Percentiles rank a stretch among this genome's conserved stretches.
phyloP scores from a whole-genome alignment of 805 yeast genomes.

The Pichia occidentalis region DNA sequence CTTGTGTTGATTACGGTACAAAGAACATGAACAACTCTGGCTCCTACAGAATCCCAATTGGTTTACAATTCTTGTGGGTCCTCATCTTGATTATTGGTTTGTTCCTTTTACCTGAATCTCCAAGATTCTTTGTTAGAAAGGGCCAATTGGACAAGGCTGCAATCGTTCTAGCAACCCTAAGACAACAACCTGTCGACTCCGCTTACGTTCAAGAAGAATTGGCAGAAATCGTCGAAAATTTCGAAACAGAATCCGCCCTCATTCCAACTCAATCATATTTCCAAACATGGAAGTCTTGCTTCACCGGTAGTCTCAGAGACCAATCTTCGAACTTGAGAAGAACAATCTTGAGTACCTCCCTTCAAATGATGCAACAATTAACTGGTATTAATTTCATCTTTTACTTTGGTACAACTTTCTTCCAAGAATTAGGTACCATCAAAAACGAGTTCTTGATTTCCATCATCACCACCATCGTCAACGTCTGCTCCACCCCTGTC shows the following conservation, averaged over 20 bases:
- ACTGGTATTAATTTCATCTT: conserved; percentile 73
- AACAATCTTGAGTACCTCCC: conserved; percentile 37
- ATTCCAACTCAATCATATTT: conserved; percentile 32
- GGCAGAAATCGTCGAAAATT: conserved; percentile 46
- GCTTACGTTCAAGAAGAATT: conserved; percentile 42
- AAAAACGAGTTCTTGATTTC: conserved; percentile 45
- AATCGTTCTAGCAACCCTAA: conserved; percentile 45
- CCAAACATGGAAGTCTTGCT: conserved; percentile 38
- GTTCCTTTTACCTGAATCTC: conserved; percentile 66
- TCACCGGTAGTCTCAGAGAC: conserved; percentile 34
- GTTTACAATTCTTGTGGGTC: conserved; percentile 68
- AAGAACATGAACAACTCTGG: conserved; percentile 45
- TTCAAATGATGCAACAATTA: conserved; percentile 60
- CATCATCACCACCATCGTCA: conserved; percentile 47
- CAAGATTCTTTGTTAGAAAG: conserved; percentile 60
- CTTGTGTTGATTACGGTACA: conserved; percentile 66
- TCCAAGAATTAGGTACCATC: conserved; percentile 44
- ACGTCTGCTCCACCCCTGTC: conserved; percentile 46
- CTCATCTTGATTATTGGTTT: conserved; percentile 54
- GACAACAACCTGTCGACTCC: conserved; percentile 44
- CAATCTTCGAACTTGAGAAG: conserved; percentile 37
- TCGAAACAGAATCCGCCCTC: conserved; percentile 37
- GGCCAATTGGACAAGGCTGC: conserved; percentile 53
- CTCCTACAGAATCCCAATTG: conserved; percentile 70
- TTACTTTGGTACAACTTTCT: conserved; percentile 68